Evolutionary conservation across 2,329 filamentous ascomycete genomes (phyloP).

Genomic region (Ascochyta fabae): DNA sequence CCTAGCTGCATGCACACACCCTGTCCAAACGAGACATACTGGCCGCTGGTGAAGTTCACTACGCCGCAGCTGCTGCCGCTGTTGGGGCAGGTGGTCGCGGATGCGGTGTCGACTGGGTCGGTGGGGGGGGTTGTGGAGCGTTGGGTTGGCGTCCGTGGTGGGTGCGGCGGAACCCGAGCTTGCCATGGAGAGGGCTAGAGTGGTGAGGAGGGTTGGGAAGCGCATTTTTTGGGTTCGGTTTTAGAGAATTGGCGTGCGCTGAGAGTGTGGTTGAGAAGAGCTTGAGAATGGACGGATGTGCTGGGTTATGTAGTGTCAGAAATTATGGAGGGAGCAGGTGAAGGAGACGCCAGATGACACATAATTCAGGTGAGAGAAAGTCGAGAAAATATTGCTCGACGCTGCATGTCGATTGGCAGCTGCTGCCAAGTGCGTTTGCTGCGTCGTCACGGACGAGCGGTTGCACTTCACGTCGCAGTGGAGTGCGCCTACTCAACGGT

Average conservation of each 20-base stretch:
- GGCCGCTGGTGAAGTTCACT: constrained; percentile 1
- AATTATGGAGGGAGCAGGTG: not conserved
- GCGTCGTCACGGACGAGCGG: not conserved
- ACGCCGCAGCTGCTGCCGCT: constrained; percentile 7
- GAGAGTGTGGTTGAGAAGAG: not conserved
- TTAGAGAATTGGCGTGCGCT: not conserved
- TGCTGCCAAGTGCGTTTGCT: constrained; percentile 1
- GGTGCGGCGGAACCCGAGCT: not conserved
- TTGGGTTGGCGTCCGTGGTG: not conserved
- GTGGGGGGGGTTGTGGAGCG: not conserved
- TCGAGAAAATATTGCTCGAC: not conserved
- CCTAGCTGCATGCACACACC: constrained; percentile 13
- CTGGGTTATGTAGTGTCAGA: no score
- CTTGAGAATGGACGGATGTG: not conserved
- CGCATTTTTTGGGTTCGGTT: not conserved
- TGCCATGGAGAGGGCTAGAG: constrained; percentile 1
- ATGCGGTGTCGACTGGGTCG: not conserved
- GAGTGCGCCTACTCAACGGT: not conserved
- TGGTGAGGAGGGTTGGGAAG: not conserved
- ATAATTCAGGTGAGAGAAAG: not conserved
- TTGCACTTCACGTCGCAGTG: not conserved
- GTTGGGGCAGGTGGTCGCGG: not conserved
- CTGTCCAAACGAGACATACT: constrained; percentile 5
- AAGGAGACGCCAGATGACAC: not conserved
- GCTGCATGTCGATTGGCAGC: not conserved